Base-by-base conservation (phyloP, 1,139 yeast genomes). In the Pichia sp. region DNA sequence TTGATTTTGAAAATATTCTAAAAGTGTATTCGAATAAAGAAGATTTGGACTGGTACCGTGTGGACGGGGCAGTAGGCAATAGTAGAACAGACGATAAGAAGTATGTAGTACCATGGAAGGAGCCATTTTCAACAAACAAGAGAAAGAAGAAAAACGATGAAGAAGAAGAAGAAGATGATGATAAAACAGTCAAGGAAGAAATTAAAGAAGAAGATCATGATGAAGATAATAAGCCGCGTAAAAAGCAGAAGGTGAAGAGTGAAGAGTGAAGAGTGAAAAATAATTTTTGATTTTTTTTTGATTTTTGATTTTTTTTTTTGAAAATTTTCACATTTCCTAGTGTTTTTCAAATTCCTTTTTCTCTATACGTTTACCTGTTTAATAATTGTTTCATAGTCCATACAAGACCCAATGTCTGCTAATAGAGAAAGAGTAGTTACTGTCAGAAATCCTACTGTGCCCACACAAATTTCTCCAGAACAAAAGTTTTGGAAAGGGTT, bases 401-500 rank as follows among this genome's bases (percentile, higher is more conserved):
- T 24, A 12, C 24, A 28, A 30, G 24, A n/a, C 27, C n/a, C 24
- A 28, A 90, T 92, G 98, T 87, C 97, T 6, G 80, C 97, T 6
- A 74, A 77, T 30, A 73, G 78, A 59, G 82, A 79, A 51, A 75
- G 90, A 60, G 74, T 89, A 24, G 75, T 78, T 40, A 82, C 83
- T 37, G 76, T 74, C 35, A 74, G 89, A 62, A 80, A 80, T 55
- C 87, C 97, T 3, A 80, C 87, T 1, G 69, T 81, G 20, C 95
- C 97, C 11, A 77, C 80, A 12, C 90, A 85, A 56, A 82, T 92
- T 4, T 89, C 97, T 0, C 92, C 97, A 0, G 98, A 92, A 57
- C 95, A 89, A 61, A 73, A 94, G 55, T 92, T 87, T 67, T 94
- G 98, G 98, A 73, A 95, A 56, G 89, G 90, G 12, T 83, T 77